Evolutionary conservation across 805 yeast genomes (phyloP).

Genomic region (Saccharomycopsis malanga): DNA sequence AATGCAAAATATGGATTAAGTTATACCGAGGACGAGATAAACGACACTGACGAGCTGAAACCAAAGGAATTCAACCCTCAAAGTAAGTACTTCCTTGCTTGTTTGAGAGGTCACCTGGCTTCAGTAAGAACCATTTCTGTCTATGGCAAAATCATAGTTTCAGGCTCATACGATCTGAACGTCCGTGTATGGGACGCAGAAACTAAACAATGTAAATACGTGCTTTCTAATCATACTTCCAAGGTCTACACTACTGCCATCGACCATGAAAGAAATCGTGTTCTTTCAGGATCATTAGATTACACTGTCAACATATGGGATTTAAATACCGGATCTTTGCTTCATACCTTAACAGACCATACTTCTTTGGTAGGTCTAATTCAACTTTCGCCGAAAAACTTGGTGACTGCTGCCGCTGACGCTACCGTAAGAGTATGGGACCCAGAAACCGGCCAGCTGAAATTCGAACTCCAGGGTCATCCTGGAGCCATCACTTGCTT

Average conservation of each 20-base stretch:
- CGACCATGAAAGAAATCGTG: slow-evolving; percentile 67
- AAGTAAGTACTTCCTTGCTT: slow-evolving; percentile 61
- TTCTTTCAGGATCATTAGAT: slow-evolving; percentile 91
- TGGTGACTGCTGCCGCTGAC: slow-evolving; percentile 96
- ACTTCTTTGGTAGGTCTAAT: slow-evolving; percentile 83
- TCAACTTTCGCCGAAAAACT: slow-evolving; percentile 63
- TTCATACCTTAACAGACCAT: slow-evolving; percentile 77
- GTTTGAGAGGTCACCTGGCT: slow-evolving; percentile 67
- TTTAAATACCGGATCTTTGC: slow-evolving; percentile 61
- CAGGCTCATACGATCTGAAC: slow-evolving; percentile 87
- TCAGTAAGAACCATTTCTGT: slow-evolving; percentile 87
- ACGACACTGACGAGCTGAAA: slow-evolving; percentile 2
- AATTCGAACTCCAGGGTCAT: slow-evolving; percentile 61
- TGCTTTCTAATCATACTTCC: slow-evolving; percentile 77
- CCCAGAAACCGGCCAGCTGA: slow-evolving; percentile 63
- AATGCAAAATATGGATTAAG: slow-evolving; percentile 13
- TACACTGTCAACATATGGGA: slow-evolving; percentile 88
- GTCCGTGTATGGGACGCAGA: slow-evolving; percentile 89
- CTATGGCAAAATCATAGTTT: slow-evolving; percentile 70
- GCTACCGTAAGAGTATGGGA: slow-evolving; percentile 90
- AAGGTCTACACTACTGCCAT: slow-evolving; percentile 84
- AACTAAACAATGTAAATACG: slow-evolving; percentile 64
- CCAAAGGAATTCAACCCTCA: slow-evolving; percentile 18
- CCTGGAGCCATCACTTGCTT: slow-evolving; percentile 91
- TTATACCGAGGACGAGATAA: slow-evolving; percentile 13